A percentile compares a stretch with the other conserved stretches of the same genome.
These are phyloP conservation scores for Phytopythium aichiense DNA, from an alignment of 352 stramenopile genomes.

Conservation along the genomic window DNA sequence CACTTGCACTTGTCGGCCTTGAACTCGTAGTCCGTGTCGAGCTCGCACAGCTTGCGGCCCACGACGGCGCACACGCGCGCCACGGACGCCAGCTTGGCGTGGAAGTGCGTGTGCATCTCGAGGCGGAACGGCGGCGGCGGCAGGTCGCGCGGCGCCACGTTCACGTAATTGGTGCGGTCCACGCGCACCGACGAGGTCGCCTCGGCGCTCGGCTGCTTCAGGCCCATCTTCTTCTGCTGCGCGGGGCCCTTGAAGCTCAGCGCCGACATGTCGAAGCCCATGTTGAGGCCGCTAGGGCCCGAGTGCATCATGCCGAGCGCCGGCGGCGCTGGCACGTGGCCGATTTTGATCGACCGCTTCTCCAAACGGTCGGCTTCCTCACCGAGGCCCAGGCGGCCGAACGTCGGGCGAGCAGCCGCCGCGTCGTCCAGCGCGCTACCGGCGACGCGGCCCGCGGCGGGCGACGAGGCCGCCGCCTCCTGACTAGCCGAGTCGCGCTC, in stretches of 20 bases:
- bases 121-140: conserved; percentile 75
- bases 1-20: conserved; percentile 87
- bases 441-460: neutral
- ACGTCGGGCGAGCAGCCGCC: conserved; percentile 21
- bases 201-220: conserved; percentile 23
- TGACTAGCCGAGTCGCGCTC: conserved; percentile 54
- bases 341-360: conserved; percentile 55
- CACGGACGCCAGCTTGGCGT: conserved; percentile 75
- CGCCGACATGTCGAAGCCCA: conserved; percentile 12
- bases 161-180: conserved; percentile 79
- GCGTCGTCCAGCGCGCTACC: conserved; percentile 5
- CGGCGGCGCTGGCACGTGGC: conserved; percentile 30
- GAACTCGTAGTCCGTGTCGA: conserved; percentile 85
- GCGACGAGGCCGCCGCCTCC: conserved; percentile 22
- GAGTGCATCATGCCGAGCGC: conserved; percentile 36
- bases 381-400: conserved; percentile 33
- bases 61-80: conserved; percentile 72
- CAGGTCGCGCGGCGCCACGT: conserved; percentile 56
- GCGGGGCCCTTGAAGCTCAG: conserved; percentile 28
- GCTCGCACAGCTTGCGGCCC: conserved; percentile 76
- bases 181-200: conserved; percentile 31
- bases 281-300: conserved; percentile 11
- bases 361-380: conserved; percentile 40
- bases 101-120: conserved; percentile 86
- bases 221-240: conserved; percentile 29